These are phyloP conservation scores for Fusarium compactum DNA, from an alignment of 2,329 filamentous ascomycete species.

Conservation along the genomic window DNA sequence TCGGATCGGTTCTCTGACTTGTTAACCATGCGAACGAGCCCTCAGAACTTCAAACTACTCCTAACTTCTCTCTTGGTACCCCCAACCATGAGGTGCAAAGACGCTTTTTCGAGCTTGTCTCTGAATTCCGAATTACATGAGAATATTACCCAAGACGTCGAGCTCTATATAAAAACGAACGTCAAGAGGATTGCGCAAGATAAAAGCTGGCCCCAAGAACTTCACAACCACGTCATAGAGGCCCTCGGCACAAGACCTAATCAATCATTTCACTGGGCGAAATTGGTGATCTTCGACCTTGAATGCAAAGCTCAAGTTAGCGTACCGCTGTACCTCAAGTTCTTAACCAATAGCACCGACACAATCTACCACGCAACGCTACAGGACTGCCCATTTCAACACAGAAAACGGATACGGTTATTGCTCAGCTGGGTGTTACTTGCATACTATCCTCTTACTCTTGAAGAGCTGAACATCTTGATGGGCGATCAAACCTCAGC, in stretches of 20 bases:
- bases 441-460: constrained; percentile 2
- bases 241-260: not conserved
- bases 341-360: not conserved
- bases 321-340: not conserved
- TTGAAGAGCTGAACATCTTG: not conserved
- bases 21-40: not conserved
- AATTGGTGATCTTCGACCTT: not conserved
- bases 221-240: not conserved
- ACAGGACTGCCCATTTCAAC: not conserved
- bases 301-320: not conserved
- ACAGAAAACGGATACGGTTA: not conserved
- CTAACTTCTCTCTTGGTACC: not conserved
- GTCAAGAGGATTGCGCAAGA: not conserved
- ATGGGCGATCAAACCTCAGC: not conserved
- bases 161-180: not conserved
- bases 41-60: not conserved
- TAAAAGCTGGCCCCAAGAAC: not conserved
- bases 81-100: rapidly evolving
- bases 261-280: not conserved
- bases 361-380: constrained; percentile 1
- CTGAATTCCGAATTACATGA: not conserved
- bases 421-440: constrained; percentile 4
- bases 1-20: not conserved
- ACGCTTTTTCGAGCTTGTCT: not conserved
- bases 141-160: not conserved